Evolutionary conservation across 345 rosid species (phyloP).

Genomic region (Pugionium dolabratum): DNA sequence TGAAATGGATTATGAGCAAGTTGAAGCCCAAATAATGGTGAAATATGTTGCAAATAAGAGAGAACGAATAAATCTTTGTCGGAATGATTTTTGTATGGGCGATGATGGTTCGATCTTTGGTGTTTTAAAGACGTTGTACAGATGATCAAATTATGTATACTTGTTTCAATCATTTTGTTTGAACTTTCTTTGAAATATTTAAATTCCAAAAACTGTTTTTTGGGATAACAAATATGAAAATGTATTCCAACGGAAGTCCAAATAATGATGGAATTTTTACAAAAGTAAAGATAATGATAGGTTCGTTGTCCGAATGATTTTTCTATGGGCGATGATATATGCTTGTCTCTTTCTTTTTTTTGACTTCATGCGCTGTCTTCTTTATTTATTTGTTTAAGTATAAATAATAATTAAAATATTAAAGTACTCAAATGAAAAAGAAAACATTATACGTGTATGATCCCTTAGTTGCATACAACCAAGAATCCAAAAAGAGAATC

Average conservation of each 20-base stretch:
- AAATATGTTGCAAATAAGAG: constrained; percentile 2
- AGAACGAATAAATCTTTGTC: constrained; percentile 21
- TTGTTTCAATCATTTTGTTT: no score
- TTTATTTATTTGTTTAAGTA: no score
- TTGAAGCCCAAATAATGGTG: neutral
- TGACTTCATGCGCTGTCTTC: constrained; percentile 30
- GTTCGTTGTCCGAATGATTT: no score
- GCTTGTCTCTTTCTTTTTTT: constrained; percentile 26
- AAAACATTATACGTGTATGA: constrained; percentile 32
- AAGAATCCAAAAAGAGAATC: constrained; percentile 12
- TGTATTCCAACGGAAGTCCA: no score
- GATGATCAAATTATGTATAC: no score
- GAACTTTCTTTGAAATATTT: no score
- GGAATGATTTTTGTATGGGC: constrained; percentile 28
- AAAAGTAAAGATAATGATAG: neutral
- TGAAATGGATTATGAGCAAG: neutral
- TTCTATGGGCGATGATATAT: no score
- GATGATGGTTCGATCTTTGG: neutral
- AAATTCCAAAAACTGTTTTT: no score
- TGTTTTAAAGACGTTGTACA: no score
- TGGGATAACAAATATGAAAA: no score
- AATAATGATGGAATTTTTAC: no score
- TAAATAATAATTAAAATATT: no score
- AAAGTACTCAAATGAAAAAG: neutral
- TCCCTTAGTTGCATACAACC: constrained; percentile 35